phyloP scores from a whole-genome alignment of 306 rosid genomes.

The Quercus aquifolioides region DNA sequence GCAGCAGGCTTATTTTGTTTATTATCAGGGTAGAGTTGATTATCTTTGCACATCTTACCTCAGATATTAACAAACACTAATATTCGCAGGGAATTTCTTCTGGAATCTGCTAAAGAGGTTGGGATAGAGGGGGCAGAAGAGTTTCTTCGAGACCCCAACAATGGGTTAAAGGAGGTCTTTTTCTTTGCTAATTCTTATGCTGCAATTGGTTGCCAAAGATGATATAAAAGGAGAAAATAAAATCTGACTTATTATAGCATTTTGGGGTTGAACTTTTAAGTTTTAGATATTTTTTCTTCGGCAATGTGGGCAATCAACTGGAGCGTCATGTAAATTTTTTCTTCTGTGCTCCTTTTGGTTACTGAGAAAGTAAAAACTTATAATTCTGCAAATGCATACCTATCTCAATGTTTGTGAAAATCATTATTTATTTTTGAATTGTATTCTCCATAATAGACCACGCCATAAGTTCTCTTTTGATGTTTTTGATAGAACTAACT shows the following conservation, averaged over 20 bases:
- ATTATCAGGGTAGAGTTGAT: not conserved
- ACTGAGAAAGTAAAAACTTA: not conserved
- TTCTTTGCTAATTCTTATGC: slow-evolving; percentile 7
- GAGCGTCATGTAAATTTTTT: not conserved
- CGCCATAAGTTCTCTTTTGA: not conserved
- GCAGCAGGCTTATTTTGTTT: not conserved
- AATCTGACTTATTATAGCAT: not conserved
- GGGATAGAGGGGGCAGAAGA: slow-evolving; percentile 81
- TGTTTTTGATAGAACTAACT: slow-evolving; percentile 6
- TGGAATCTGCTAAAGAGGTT: slow-evolving; percentile 70
- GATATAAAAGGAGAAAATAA: not conserved
- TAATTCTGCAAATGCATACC: not conserved
- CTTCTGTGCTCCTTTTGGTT: not conserved
- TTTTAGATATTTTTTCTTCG: not conserved
- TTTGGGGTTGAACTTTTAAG: not conserved
- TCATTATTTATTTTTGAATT: not conserved
- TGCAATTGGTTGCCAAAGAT: slow-evolving; percentile 12
- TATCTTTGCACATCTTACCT: not conserved
- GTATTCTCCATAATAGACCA: not conserved
- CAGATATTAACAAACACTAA: slow-evolving; percentile 13
- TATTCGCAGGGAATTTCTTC: slow-evolving; percentile 68
- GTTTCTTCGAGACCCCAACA: slow-evolving; percentile 70
- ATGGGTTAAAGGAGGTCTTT: slow-evolving; percentile 75
- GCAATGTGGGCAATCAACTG: not conserved
- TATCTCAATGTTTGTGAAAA: not conserved